These are phyloP conservation scores for Avena insularis DNA, from an alignment of 176 grass and related monocot species.

Conservation along the genomic window DNA sequence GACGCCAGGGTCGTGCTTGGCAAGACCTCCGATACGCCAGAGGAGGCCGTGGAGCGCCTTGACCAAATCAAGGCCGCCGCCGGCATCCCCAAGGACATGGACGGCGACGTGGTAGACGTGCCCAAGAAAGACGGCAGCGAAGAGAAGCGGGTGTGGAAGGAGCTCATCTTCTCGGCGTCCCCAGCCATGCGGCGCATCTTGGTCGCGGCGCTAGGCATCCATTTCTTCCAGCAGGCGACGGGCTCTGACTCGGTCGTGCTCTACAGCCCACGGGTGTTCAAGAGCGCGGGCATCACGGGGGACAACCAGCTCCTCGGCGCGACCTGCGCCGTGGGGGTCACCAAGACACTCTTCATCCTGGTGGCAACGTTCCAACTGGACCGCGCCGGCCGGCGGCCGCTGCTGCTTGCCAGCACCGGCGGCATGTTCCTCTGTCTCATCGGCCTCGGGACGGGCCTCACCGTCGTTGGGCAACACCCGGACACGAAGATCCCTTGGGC, in stretches of 20 bases:
- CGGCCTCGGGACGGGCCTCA: constrained; percentile 57
- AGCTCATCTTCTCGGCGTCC: constrained; percentile 56
- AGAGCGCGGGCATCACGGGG: constrained; percentile 56
- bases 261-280: constrained; percentile 72
- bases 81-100: constrained; percentile 53
- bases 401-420: constrained; percentile 47
- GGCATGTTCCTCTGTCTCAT: constrained; percentile 58
- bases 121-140: constrained; percentile 24
- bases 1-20: constrained; percentile 62
- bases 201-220: constrained; percentile 51
- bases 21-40: constrained; percentile 62
- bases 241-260: constrained; percentile 72
- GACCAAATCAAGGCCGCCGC: constrained; percentile 69
- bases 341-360: constrained; percentile 71
- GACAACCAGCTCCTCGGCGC: constrained; percentile 51
- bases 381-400: constrained; percentile 60
- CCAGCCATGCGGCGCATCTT: constrained; percentile 63
- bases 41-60: constrained; percentile 64
- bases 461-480: constrained; percentile 42
- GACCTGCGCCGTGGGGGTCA: constrained; percentile 72
- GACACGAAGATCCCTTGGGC: constrained; percentile 49
- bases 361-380: constrained; percentile 69
- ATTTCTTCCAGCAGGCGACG: constrained; percentile 72
- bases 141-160: constrained; percentile 68
- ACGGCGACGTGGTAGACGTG: constrained; percentile 62